Evolutionary conservation across 2,329 filamentous ascomycete genomes (phyloP), one percentile per base, ranked within the genome.

Genomic region (Zymoseptoria tritici): DNA sequence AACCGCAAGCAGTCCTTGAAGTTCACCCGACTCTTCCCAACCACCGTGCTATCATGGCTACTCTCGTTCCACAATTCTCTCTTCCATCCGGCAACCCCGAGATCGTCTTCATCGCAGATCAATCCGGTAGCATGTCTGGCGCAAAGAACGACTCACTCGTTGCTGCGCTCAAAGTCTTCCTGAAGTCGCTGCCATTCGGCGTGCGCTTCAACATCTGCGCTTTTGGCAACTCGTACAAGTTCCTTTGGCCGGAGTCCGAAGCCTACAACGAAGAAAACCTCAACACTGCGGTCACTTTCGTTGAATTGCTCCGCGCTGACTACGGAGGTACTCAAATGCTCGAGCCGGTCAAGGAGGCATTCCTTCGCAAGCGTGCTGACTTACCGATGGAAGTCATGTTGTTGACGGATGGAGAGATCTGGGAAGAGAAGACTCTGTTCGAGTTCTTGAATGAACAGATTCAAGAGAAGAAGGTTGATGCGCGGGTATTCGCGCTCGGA

Each of bases 71-170:
- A 21, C 50, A 52, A 52, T 52, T 22, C 50, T 21, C n/a, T 20
- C 50, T 24, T n/a, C 50, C 50, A n/a, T n/a, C 52, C 11, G 13
- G 50, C n/a, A 9, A 52, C 19, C 81, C 81, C 0, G 88, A 91
- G 68, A 80, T 91, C 21, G 82, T 91, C 19, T 90, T 91, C 64
- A 75, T 91, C 4, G 87, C 85, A 58, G 88, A 91, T 70, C 81
- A 87, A 56, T 89, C 85, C 58, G 87, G 86, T 0, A 88, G 85
- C 60, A 88, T 88, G 86, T 24, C 50, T 0, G 68, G 72, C 0
- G 63, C 64, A 4, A 82, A 80, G 49, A 87, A 87, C 1, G 62
- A 65, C 0, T 79, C 84, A 31, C 76, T 86, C 2, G 74, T 79
- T 22, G 73, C 79, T 1, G 85, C 85, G 0, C 75, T 89, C 21